phyloP scores from a whole-genome alignment of 2,329 filamentous ascomycete species.

The Bipolaris zeicola region DNA sequence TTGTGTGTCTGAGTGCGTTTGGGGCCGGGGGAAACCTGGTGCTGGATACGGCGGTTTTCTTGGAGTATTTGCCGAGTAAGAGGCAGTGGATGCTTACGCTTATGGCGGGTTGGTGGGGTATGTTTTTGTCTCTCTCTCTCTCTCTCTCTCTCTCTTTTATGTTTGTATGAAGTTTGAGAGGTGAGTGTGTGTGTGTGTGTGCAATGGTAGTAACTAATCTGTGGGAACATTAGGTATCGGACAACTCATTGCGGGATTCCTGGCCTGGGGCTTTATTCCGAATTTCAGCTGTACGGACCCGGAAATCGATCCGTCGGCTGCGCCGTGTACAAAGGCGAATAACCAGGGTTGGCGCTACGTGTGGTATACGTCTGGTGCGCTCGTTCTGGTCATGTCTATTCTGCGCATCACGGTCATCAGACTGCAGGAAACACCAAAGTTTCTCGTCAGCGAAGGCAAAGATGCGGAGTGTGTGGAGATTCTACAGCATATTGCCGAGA shows the following conservation, averaged over 20 bases:
- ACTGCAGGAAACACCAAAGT: constrained; percentile 63
- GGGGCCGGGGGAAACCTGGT: constrained; percentile 69
- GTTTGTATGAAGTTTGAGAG: too few species aligned
- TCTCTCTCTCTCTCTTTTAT: neutral
- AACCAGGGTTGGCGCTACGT: constrained; percentile 65
- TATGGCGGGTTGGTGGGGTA: constrained; percentile 64
- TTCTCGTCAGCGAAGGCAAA: constrained; percentile 59
- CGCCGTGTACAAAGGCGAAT: constrained; percentile 56
- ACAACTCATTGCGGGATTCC: constrained; percentile 58
- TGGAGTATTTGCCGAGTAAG: constrained; percentile 62
- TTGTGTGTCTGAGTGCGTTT: constrained; percentile 67
- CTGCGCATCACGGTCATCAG: constrained; percentile 60
- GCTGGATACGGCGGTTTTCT: constrained; percentile 65
- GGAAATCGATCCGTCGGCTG: constrained; percentile 41
- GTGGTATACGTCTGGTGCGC: constrained; percentile 58
- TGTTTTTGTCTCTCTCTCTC: neutral
- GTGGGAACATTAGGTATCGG: constrained; percentile 48
- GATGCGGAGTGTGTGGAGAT: constrained; percentile 59
- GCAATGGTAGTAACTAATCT: neutral
- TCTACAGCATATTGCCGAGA: constrained; percentile 57
- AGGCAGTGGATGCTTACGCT: constrained; percentile 69
- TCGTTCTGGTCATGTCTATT: constrained; percentile 61
- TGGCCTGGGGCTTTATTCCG: constrained; percentile 61
- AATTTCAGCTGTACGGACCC: constrained; percentile 56
- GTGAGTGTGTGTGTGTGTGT: too few species aligned